Evolutionary conservation across 148 eudicot genomes (phyloP).

Genomic region (Silene conica): DNA sequence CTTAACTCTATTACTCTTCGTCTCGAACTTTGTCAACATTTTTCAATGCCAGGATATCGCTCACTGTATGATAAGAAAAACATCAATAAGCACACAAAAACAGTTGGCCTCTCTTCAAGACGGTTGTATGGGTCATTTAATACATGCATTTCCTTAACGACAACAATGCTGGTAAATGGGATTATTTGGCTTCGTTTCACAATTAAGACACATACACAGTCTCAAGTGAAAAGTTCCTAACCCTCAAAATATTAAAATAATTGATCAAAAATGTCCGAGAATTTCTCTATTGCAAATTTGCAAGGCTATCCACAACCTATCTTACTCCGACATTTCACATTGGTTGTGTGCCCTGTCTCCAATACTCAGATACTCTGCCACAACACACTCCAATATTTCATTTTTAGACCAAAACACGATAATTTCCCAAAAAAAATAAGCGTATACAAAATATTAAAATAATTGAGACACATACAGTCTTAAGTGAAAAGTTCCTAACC

Average conservation of each 20-base stretch:
- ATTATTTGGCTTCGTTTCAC: too few species aligned
- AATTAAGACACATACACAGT: too few species aligned
- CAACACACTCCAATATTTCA: too few species aligned
- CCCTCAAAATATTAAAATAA: not conserved
- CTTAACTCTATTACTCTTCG: constrained; percentile 21
- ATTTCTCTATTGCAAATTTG: not conserved
- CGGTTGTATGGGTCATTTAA: not conserved
- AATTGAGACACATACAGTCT: too few species aligned
- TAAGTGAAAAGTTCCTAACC: not conserved
- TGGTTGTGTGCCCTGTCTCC: too few species aligned
- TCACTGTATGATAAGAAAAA: not conserved
- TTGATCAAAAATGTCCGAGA: not conserved
- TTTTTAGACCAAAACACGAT: too few species aligned
- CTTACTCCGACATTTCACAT: not conserved
- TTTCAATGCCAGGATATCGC: not conserved
- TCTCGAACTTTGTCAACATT: constrained; percentile 19
- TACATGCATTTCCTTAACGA: too few species aligned
- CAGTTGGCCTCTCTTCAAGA: not conserved
- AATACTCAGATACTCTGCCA: too few species aligned
- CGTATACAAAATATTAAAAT: too few species aligned
- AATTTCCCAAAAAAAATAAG: too few species aligned
- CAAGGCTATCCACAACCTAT: not conserved
- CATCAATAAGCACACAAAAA: not conserved
- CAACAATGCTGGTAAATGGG: too few species aligned
- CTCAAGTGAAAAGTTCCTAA: not conserved